Evolutionary conservation across 495 filamentous ascomycete genomes (phyloP).

Genomic region (Tuber microsphaerosporum): DNA sequence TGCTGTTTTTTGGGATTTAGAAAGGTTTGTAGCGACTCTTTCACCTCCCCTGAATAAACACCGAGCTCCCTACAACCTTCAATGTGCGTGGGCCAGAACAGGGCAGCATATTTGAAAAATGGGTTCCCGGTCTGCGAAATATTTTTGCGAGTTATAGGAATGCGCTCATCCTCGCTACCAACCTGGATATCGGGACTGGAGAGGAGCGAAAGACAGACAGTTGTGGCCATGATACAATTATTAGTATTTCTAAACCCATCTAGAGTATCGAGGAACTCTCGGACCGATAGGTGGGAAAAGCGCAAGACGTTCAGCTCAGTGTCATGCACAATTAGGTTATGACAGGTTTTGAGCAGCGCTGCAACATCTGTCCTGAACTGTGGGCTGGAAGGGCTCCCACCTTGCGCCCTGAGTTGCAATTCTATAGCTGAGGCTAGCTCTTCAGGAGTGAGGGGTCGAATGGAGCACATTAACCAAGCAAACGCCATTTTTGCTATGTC

Average conservation of each 20-base stretch:
- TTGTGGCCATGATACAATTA: constrained; percentile 15
- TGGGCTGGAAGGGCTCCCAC: not conserved
- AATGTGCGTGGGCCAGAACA: constrained; percentile 10
- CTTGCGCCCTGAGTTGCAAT: not conserved
- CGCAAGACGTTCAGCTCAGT: not conserved
- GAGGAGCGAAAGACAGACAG: constrained; percentile 12
- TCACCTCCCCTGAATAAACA: not conserved
- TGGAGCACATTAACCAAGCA: constrained; percentile 21
- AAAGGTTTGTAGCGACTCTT: constrained; percentile 3
- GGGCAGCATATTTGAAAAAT: not conserved
- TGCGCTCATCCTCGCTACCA: not conserved
- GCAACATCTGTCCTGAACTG: not conserved
- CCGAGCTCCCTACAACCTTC: not conserved
- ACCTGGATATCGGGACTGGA: not conserved
- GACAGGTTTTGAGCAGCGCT: constrained; percentile 8
- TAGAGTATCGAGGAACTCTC: constrained; percentile 13
- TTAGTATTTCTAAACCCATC: not conserved
- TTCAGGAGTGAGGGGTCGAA: not conserved
- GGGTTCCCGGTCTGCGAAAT: not conserved
- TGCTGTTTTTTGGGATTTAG: not conserved
- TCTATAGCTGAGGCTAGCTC: constrained; percentile 4
- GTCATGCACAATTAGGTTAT: constrained; percentile 14
- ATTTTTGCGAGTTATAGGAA: not conserved
- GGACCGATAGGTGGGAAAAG: constrained; percentile 19
- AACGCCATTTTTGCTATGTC: constrained; percentile 7